A percentile compares a stretch with the other conserved stretches of the same genome.
These are phyloP conservation scores for Rhypophila decipiens DNA, from an alignment of 495 filamentous ascomycete species.

Conservation along the genomic window DNA sequence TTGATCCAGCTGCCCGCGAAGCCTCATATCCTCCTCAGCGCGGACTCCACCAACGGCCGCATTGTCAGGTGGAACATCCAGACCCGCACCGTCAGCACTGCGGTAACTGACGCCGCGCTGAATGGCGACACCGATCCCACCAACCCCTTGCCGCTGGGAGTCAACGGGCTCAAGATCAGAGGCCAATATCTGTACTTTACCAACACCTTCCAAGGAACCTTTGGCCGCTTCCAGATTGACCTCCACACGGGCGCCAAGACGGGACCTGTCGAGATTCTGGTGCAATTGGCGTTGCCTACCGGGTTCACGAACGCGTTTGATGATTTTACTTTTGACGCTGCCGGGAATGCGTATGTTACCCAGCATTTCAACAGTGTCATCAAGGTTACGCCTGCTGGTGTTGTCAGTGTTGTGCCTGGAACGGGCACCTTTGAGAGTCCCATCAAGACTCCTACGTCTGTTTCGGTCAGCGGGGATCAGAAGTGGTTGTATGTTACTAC, in stretches of 20 bases:
- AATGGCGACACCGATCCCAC: neutral
- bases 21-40: neutral
- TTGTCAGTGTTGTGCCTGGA: neutral
- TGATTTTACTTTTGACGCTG: neutral
- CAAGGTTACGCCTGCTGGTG: neutral
- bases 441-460: neutral
- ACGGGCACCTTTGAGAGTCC: neutral
- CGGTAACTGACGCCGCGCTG: neutral
- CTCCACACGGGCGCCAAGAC: neutral
- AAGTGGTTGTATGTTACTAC: neutral
- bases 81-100: neutral
- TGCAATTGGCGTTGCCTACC: neutral
- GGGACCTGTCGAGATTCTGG: neutral
- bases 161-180: neutral
- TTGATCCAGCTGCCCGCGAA: neutral
- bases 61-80: neutral
- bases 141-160: neutral
- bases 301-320: neutral
- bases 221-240: neutral
- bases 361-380: neutral
- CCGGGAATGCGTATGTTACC: neutral
- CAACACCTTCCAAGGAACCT: neutral
- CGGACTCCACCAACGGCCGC: neutral
- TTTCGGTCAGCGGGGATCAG: neutral
- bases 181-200: neutral